Evolutionary conservation across 2,329 filamentous ascomycete species (phyloP).

Genomic region (Aspergillus ochraceus): DNA sequence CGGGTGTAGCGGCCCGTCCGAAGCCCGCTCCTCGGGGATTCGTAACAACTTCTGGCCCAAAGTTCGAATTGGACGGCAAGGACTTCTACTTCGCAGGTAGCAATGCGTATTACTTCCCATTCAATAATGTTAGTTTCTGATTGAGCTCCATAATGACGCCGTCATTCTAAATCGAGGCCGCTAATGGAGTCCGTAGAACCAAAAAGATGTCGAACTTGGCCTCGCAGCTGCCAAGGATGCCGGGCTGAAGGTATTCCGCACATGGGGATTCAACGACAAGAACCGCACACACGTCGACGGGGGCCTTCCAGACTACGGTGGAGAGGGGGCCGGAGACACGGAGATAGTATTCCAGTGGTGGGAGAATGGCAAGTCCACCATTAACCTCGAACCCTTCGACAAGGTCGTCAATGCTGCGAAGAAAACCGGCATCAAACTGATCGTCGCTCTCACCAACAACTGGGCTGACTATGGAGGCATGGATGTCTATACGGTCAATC

Average conservation of each 20-base stretch:
- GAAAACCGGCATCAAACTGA: conserved; percentile 14
- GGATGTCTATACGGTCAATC: conserved; percentile 15
- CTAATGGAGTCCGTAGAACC: conserved; percentile 2
- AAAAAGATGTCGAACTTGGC: conserved; percentile 16
- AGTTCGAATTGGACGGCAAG: conserved; percentile 16
- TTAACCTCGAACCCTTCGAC: conserved; percentile 14
- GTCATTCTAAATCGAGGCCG: neutral
- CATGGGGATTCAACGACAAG: conserved; percentile 20
- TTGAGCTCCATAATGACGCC: neutral
- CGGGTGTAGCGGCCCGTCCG: neutral
- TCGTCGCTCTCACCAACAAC: conserved; percentile 16
- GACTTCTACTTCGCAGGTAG: conserved; percentile 17
- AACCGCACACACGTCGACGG: conserved; percentile 7
- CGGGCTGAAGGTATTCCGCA: conserved; percentile 15
- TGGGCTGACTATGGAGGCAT: conserved; percentile 18
- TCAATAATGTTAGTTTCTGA: conserved; percentile 8
- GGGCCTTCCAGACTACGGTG: conserved; percentile 12
- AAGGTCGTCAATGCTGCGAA: conserved; percentile 14
- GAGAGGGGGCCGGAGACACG: conserved; percentile 12
- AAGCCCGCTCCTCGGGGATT: conserved; percentile 4
- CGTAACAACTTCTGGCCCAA: conserved; percentile 11
- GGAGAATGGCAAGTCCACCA: conserved; percentile 13
- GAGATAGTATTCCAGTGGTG: conserved; percentile 16
- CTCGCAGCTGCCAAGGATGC: conserved; percentile 11
- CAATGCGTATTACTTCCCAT: conserved; percentile 17